Percentiles rank a stretch among this genome's conserved stretches.
These are phyloP conservation scores for Coelastrella sp. DNA, from an alignment of 139 green algal species.

Conservation along the genomic window DNA sequence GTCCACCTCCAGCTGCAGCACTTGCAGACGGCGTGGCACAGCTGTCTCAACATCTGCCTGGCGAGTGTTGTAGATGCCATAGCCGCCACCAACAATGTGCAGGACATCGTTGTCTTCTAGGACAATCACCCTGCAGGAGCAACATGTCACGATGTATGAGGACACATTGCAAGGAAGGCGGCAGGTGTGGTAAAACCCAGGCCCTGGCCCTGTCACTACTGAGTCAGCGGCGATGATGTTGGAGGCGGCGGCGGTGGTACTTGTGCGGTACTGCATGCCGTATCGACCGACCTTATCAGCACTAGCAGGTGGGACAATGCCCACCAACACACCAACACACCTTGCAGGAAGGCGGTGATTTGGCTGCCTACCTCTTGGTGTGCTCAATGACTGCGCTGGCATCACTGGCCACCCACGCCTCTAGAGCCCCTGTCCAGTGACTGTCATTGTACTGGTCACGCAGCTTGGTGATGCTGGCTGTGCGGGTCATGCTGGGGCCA, in stretches of 20 bases:
- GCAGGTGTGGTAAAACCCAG: neutral
- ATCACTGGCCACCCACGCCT: constrained; percentile 97
- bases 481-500: neutral
- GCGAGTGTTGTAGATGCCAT: constrained; percentile 79
- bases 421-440: constrained; percentile 69
- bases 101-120: constrained; percentile 96
- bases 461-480: constrained; percentile 57
- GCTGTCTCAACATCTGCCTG: constrained; percentile 57
- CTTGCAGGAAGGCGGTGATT: no score
- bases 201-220: neutral
- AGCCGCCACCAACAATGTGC: constrained; percentile 78
- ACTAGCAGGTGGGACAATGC: no score
- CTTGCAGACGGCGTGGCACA: constrained; percentile 86
- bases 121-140: constrained; percentile 79
- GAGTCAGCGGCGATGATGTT: no score
- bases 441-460: constrained; percentile 60
- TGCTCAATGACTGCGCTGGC: constrained; percentile 97
- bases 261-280: no score
- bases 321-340: no score
- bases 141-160: neutral
- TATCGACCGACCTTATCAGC: no score
- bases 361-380: constrained; percentile 86
- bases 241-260: no score
- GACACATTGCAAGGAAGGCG: neutral
- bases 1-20: constrained; percentile 93